Percentiles rank a stretch among this genome's conserved stretches.
phyloP scores from a whole-genome alignment of 2,329 filamentous ascomycete genomes.

The Cadophora gregata region DNA sequence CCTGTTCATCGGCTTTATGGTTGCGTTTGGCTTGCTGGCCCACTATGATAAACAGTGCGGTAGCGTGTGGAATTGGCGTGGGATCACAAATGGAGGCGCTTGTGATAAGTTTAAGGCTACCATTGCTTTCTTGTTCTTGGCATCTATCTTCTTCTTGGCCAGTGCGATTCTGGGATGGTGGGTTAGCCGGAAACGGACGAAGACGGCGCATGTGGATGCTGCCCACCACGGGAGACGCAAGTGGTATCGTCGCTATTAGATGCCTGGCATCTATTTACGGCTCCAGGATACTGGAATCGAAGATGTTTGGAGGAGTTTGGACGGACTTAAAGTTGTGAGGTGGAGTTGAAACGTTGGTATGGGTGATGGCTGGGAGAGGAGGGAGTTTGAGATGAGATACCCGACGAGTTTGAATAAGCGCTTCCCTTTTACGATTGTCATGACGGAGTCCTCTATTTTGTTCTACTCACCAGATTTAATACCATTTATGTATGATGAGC shows the following conservation, averaged over 20 bases:
- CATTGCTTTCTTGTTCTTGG: constrained; percentile 39
- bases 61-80: constrained; percentile 80
- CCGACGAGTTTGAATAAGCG: constrained; percentile 16
- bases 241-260: constrained; percentile 27
- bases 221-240: constrained; percentile 10
- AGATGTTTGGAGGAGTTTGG: neutral
- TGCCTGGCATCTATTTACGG: neutral
- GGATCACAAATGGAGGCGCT: constrained; percentile 75
- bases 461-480: neutral
- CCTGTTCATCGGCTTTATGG: constrained; percentile 68
- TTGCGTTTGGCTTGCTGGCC: constrained; percentile 56
- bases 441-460: neutral
- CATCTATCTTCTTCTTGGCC: constrained; percentile 35
- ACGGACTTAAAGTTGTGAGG: neutral
- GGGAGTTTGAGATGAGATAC: neutral
- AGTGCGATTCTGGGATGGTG: constrained; percentile 32
- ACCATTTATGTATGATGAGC: neutral
- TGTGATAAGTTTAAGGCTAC: constrained; percentile 74
- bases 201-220: neutral
- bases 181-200: constrained; percentile 19
- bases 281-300: neutral
- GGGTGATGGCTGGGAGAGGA: neutral
- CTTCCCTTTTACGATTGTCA: neutral
- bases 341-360: neutral
- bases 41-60: constrained; percentile 64